Conservation (phyloP, 1,284 basidiomycete species). For the Moesziomyces antarcticus region DNA sequence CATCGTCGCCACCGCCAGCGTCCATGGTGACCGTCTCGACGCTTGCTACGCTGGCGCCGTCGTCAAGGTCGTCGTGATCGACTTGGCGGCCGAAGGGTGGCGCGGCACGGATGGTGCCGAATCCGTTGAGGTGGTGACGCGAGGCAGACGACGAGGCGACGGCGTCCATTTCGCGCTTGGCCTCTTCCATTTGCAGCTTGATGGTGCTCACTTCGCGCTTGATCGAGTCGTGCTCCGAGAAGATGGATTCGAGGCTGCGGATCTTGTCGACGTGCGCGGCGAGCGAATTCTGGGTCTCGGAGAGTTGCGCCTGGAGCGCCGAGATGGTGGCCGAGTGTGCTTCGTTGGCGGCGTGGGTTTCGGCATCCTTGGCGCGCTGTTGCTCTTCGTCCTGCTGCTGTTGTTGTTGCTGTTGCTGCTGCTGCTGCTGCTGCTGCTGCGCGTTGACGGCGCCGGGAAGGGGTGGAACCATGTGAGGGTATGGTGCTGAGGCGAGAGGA, state of each 20-base stretch:
- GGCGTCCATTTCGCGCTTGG: conserved; percentile 57
- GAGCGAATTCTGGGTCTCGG: conserved; percentile 84
- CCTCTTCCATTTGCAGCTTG: conserved; percentile 67
- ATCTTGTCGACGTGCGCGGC: conserved; percentile 86
- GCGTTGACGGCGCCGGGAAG: conserved; percentile 16
- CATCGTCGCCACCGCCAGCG: conserved; percentile 18
- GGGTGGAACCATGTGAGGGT: conserved; percentile 63
- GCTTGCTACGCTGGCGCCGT: conserved; percentile 59
- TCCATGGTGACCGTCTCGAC: conserved; percentile 59
- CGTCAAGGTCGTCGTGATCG: conserved; percentile 53
- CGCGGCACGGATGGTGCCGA: conserved; percentile 23
- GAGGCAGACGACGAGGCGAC: conserved; percentile 16
- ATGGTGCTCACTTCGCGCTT: conserved; percentile 79
- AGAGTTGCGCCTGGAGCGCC: conserved; percentile 82
- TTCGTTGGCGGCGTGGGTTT: conserved; percentile 35
- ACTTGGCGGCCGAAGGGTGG: conserved; percentile 9
- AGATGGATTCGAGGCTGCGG: conserved; percentile 80
- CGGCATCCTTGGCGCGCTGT: conserved; percentile 32
- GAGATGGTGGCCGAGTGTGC: conserved; percentile 58
- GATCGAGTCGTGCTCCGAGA: conserved; percentile 84
- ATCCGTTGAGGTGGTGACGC: conserved; percentile 26
- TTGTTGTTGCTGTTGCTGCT: conserved; percentile 1
- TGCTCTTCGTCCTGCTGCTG: conserved; percentile 18
- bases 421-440: conserved; percentile 28
- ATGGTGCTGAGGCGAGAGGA: conserved; percentile 63